Evolutionary conservation across 148 eudicot genomes (phyloP), one percentile per base, ranked within the genome.

Genomic region (Camellia sinensis): DNA sequence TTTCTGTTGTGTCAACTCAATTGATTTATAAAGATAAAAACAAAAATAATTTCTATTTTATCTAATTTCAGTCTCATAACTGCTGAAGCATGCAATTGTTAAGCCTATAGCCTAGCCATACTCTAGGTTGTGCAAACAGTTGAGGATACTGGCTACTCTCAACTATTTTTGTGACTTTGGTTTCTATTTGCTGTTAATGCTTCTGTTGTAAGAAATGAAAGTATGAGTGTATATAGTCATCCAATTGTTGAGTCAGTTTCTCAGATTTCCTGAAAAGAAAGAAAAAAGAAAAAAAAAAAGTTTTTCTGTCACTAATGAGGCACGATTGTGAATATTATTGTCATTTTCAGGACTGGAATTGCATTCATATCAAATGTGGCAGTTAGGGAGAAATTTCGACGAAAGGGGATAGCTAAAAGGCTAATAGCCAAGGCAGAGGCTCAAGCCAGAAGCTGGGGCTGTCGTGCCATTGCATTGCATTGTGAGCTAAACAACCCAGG

Each of bases 301-400:
- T 68, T 6, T 48, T 56, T 78, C 50, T 78, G 66, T 56, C 5
- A 6, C 21, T 22, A 17, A 12, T n/a, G 41, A 17, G 37, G 48
- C 54, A 63, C 21, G 67, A 17, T 37, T 15, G 19, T 29, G 37
- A 29, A 29, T 29, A 29, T 29, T 29, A 29, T 61, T 50, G 48
- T 54, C 19, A 12, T 86, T 77, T 29, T 57, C 92, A 95, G 98
- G 90, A 87, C 78, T 21, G 97, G 93, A 17, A 88, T 95, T 74
- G 98, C 98, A 18, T 95, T 93, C 83, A 78, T 95, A 83, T 95
- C 98, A 68, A 95, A 95, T 59, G 98, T 95, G 59, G 98, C 98
- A 41, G 98, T 95, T 52, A 84, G 97, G 74, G 97, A 93, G 68
- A 92, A 83, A 79, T 95, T 80, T 70, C 87, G 98, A 69, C 80